These are phyloP conservation scores for Heimioporus sp. DNA, from an alignment of 768 basidiomycete genomes.

Conservation along the genomic window DNA sequence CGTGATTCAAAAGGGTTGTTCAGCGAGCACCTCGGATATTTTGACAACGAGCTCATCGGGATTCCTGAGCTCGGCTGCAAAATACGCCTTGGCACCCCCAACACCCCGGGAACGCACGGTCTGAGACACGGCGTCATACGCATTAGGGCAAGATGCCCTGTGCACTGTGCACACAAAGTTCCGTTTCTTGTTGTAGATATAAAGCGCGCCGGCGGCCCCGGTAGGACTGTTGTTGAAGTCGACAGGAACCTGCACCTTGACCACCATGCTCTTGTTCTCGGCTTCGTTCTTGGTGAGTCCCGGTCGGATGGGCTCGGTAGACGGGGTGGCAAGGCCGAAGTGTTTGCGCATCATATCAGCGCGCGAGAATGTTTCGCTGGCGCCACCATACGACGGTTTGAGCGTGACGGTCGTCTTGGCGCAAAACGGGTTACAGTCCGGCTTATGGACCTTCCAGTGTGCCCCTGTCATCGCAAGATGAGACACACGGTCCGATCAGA, in stretches of 20 bases:
- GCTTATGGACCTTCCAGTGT: slow-evolving; percentile 51
- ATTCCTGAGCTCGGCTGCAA: slow-evolving; percentile 49
- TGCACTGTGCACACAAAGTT: slow-evolving; percentile 48
- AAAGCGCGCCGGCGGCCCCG: slow-evolving; percentile 24
- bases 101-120: slow-evolving; percentile 43
- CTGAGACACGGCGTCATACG: slow-evolving; percentile 41
- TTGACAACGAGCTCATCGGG: slow-evolving; percentile 50
- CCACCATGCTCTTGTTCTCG: slow-evolving; percentile 41
- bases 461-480: slow-evolving; percentile 28
- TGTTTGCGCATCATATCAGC: slow-evolving; percentile 30
- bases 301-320: slow-evolving; percentile 16
- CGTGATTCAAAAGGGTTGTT: slow-evolving; percentile 47
- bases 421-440: slow-evolving; percentile 44
- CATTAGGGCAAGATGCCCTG: slow-evolving; percentile 30
- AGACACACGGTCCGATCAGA: background rate
- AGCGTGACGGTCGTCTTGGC: slow-evolving; percentile 43
- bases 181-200: slow-evolving; percentile 53
- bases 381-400: slow-evolving; percentile 39
- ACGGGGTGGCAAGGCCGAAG: slow-evolving; percentile 27
- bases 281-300: slow-evolving; percentile 20
- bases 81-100: slow-evolving; percentile 49
- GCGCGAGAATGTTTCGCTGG: slow-evolving; percentile 18
- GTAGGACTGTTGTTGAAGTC: slow-evolving; percentile 2
- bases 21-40: slow-evolving; percentile 49
- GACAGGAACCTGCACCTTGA: slow-evolving; percentile 55